phyloP scores from a whole-genome alignment of 495 filamentous ascomycete species.

The Penicillium steckii region DNA sequence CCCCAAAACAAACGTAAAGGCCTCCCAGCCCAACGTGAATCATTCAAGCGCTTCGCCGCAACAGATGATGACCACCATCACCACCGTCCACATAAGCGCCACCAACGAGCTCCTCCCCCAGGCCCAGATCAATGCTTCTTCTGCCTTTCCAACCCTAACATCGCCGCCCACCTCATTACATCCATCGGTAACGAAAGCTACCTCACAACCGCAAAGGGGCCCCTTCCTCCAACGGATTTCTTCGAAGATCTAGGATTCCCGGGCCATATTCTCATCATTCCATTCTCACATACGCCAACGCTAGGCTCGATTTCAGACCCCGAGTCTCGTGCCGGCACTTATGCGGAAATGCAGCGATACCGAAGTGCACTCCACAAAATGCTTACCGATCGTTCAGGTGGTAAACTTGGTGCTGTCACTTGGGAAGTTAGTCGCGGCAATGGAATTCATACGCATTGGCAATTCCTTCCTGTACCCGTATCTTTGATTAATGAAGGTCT shows the following conservation, averaged over 20 bases:
- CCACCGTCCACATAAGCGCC: constrained; percentile 50
- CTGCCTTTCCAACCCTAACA: constrained; percentile 79
- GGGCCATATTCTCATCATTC: constrained; percentile 87
- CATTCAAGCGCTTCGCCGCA: constrained; percentile 60
- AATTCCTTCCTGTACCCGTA: constrained; percentile 77
- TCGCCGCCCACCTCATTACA: constrained; percentile 84
- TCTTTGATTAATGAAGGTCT: constrained; percentile 63
- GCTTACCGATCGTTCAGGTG: constrained; percentile 45
- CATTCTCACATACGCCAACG: constrained; percentile 73
- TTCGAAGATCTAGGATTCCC: constrained; percentile 74
- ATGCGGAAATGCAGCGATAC: constrained; percentile 78
- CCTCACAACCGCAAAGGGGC: constrained; percentile 88
- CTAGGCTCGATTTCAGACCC: constrained; percentile 57
- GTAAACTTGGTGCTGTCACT: constrained; percentile 73
- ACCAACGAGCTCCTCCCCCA: constrained; percentile 55
- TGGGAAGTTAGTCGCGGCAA: constrained; percentile 81
- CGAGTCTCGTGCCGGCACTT: constrained; percentile 54
- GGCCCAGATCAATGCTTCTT: constrained; percentile 87
- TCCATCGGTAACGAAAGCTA: constrained; percentile 83
- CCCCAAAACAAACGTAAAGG: constrained; percentile 57
- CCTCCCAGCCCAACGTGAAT: constrained; percentile 48
- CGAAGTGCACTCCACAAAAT: constrained; percentile 70
- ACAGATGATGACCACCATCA: constrained; percentile 29
- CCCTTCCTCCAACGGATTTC: constrained; percentile 66
- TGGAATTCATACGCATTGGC: constrained; percentile 91